Percentiles rank a stretch among this genome's conserved stretches.
phyloP scores from a whole-genome alignment of 768 basidiomycete species.

The Cystofilobasidium macerans region DNA sequence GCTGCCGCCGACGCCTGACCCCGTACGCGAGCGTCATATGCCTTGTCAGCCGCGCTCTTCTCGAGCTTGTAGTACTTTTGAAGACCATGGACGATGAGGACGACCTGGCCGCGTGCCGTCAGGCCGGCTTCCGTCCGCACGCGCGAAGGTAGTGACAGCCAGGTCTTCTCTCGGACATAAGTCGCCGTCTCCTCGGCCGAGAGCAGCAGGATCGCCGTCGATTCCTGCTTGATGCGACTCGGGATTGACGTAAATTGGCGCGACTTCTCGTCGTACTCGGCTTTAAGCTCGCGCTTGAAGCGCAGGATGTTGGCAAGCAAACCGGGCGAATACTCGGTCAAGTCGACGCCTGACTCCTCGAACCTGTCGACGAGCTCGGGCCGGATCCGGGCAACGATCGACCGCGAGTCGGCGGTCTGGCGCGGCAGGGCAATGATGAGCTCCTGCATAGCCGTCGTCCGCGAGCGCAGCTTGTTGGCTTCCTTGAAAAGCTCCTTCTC shows the following conservation, averaged over 20 bases:
- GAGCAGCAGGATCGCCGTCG: slow-evolving; percentile 30
- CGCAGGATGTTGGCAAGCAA: slow-evolving; percentile 29
- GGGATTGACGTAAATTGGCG: slow-evolving; percentile 33
- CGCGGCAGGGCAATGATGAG: slow-evolving; percentile 32
- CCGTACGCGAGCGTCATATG: slow-evolving; percentile 31
- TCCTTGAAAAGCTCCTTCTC: slow-evolving; percentile 32
- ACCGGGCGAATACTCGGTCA: slow-evolving; percentile 24
- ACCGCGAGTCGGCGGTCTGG: background rate
- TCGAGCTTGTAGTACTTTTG: slow-evolving; percentile 32
- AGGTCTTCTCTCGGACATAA: slow-evolving; percentile 24
- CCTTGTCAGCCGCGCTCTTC: slow-evolving; percentile 30
- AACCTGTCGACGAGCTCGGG: slow-evolving; percentile 31
- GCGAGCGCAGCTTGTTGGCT: slow-evolving; percentile 33
- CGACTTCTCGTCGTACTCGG: slow-evolving; percentile 28
- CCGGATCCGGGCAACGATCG: slow-evolving; percentile 32
- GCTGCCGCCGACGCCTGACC: slow-evolving; percentile 27
- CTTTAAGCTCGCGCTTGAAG: slow-evolving; percentile 33
- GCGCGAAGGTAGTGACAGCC: slow-evolving; percentile 27
- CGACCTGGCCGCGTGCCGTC: slow-evolving; percentile 27
- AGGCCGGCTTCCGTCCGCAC: slow-evolving; percentile 28
- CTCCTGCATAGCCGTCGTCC: slow-evolving; percentile 35
- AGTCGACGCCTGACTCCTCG: slow-evolving; percentile 28
- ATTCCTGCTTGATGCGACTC: slow-evolving; percentile 31
- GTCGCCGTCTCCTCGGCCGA: slow-evolving; percentile 33
- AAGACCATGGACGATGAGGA: slow-evolving; percentile 36